A percentile compares a stretch with the other conserved stretches of the same genome.
Conservation (phyloP, 495 filamentous ascomycete species). For the Neurospora sp. region DNA sequence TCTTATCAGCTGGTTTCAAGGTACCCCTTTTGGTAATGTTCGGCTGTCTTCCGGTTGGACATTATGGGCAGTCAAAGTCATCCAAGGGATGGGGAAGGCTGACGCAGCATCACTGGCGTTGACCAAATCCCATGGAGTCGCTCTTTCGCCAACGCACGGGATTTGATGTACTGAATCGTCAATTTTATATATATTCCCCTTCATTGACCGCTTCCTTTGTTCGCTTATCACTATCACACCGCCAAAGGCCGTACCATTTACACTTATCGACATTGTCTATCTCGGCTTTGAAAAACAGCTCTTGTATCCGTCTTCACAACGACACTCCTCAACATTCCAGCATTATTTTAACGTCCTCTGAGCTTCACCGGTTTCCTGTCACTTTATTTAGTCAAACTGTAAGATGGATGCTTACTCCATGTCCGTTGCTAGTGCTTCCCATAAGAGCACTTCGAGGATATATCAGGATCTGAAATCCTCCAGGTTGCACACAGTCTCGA, state of each 20-base stretch:
- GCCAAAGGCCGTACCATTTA: background rate
- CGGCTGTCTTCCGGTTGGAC: background rate
- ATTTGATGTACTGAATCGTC: background rate
- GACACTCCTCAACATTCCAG: background rate
- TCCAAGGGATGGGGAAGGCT: background rate
- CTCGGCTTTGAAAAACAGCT: background rate
- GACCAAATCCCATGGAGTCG: background rate
- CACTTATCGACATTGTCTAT: background rate
- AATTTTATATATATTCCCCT: background rate
- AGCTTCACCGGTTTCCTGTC: background rate
- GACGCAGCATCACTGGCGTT: background rate
- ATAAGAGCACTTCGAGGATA: conserved; percentile 31
- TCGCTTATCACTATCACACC: background rate
- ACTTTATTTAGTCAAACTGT: background rate
- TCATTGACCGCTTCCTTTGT: background rate
- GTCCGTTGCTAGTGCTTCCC: conserved; percentile 32
- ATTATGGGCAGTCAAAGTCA: background rate
- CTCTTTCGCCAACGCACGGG: background rate
- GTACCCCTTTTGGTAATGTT: background rate
- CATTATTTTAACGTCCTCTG: background rate
- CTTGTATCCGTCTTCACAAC: background rate
- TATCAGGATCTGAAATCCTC: conserved; percentile 36
- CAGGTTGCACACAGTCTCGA: conserved; percentile 4
- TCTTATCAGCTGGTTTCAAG: background rate
- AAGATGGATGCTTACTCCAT: conserved; percentile 43